phyloP scores from a whole-genome alignment of 768 basidiomycete genomes.

The Boletus sp. region DNA sequence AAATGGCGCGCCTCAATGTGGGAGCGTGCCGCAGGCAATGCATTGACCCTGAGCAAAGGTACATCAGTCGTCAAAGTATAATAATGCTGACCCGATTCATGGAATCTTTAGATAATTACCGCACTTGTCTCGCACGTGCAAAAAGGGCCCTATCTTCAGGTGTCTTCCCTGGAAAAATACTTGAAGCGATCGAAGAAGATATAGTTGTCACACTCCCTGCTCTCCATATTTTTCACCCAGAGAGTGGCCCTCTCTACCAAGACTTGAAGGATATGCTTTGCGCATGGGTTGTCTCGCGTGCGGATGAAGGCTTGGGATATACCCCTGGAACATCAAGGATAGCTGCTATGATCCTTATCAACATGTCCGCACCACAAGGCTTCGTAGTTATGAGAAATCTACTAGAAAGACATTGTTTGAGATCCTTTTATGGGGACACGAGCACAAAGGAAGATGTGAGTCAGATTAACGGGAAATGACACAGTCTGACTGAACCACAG shows the following conservation, averaged over 20 bases:
- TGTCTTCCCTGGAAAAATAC: constrained; percentile 60
- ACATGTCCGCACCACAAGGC: constrained; percentile 69
- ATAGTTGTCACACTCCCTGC: constrained; percentile 69
- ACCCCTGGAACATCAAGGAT: constrained; percentile 64
- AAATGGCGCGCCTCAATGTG: constrained; percentile 78
- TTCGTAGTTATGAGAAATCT: constrained; percentile 85
- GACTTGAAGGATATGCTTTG: constrained; percentile 82
- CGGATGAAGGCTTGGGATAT: constrained; percentile 80
- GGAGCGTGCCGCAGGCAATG: constrained; percentile 83
- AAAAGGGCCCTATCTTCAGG: constrained; percentile 64
- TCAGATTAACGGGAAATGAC: constrained; percentile 19
- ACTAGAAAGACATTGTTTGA: constrained; percentile 78
- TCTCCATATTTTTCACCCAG: constrained; percentile 75
- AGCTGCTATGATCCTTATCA: constrained; percentile 84
- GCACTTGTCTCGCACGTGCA: constrained; percentile 67
- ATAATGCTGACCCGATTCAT: constrained; percentile 2
- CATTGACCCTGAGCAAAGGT: constrained; percentile 81
- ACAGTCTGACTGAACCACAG: constrained; percentile 27
- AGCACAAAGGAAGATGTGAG: constrained; percentile 75
- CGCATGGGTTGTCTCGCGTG: constrained; percentile 85
- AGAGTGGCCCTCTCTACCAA: constrained; percentile 73
- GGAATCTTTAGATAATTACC: constrained; percentile 53
- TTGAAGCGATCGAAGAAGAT: constrained; percentile 70
- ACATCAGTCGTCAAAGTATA: constrained; percentile 8
- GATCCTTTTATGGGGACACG: constrained; percentile 78